These are phyloP conservation scores for Mortierella sp. DNA, from an alignment of 371 early-diverging fungal genomes.

Conservation along the genomic window DNA sequence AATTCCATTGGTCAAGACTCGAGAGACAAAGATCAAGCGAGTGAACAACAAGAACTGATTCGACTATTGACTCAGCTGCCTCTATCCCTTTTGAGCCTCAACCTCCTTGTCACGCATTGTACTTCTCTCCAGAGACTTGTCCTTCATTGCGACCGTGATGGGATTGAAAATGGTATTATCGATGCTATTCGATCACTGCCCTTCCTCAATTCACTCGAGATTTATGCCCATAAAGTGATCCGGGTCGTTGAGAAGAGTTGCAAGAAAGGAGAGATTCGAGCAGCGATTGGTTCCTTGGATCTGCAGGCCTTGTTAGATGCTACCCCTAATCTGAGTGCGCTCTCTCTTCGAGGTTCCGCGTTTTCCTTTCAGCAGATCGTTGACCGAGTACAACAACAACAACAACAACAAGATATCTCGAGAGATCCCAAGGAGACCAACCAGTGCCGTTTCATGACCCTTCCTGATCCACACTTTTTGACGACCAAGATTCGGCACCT, in stretches of 20 bases:
- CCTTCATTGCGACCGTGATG: slow-evolving; percentile 16
- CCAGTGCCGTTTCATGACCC: too few species aligned
- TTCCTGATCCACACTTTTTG: too few species aligned
- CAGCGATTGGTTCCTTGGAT: background rate
- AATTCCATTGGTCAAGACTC: too few species aligned
- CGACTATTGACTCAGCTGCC: too few species aligned
- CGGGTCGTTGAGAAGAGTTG: too few species aligned
- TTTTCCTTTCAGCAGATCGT: slow-evolving; percentile 17
- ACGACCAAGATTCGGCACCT: slow-evolving; percentile 14
- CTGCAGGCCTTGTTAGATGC: slow-evolving; percentile 14
- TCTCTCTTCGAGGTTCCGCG: slow-evolving; percentile 26
- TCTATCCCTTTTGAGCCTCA: slow-evolving; percentile 16
- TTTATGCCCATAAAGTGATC: slow-evolving; percentile 18
- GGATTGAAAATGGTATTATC: slow-evolving; percentile 15
- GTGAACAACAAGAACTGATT: too few species aligned
- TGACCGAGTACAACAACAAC: background rate
- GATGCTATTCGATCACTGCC: slow-evolving; percentile 9
- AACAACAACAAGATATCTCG: too few species aligned
- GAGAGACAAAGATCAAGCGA: too few species aligned
- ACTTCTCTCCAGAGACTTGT: slow-evolving; percentile 11
- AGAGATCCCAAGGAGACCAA: too few species aligned
- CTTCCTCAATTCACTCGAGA: slow-evolving; percentile 15
- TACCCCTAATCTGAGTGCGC: slow-evolving; percentile 13
- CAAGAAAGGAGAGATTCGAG: background rate
- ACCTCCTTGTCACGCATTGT: slow-evolving; percentile 16